These are phyloP conservation scores for Fraxinus paxiana DNA, from an alignment of 305 asterid genomes.

Conservation along the genomic window DNA sequence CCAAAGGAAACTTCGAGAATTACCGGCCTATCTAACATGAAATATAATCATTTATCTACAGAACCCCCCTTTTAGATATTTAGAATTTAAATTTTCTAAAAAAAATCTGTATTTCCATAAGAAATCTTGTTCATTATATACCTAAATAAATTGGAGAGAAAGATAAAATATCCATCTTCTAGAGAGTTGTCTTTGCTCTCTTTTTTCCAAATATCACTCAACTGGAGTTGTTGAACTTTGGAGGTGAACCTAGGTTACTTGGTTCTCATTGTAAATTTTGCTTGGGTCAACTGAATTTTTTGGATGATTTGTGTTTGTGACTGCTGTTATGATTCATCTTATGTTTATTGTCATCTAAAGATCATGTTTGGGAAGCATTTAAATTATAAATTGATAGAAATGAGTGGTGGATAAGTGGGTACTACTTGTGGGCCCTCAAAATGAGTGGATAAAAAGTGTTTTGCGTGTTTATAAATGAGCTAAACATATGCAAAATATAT, in stretches of 20 bases:
- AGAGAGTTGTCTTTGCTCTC: neutral
- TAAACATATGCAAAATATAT: neutral
- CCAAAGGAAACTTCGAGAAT: neutral
- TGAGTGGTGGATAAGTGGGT: neutral
- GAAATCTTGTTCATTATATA: neutral
- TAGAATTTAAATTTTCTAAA: neutral
- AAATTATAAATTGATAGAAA: neutral
- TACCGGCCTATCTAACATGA: neutral
- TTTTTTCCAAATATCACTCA: neutral
- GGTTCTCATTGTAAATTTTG: neutral
- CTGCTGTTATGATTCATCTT: neutral
- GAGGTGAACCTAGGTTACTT: neutral
- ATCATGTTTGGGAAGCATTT: neutral
- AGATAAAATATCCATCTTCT: neutral
- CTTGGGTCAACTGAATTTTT: neutral
- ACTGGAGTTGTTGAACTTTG: neutral
- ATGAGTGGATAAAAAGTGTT: neutral
- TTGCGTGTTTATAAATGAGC: neutral
- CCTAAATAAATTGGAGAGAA: neutral
- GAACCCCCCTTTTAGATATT: neutral
- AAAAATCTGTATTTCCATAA: neutral
- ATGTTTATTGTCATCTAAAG: conserved; percentile 4
- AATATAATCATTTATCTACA: neutral
- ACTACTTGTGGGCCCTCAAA: neutral
- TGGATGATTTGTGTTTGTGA: neutral